Conservation (phyloP, 257 asterid genomes). For the Solanum chiquidenum region DNA sequence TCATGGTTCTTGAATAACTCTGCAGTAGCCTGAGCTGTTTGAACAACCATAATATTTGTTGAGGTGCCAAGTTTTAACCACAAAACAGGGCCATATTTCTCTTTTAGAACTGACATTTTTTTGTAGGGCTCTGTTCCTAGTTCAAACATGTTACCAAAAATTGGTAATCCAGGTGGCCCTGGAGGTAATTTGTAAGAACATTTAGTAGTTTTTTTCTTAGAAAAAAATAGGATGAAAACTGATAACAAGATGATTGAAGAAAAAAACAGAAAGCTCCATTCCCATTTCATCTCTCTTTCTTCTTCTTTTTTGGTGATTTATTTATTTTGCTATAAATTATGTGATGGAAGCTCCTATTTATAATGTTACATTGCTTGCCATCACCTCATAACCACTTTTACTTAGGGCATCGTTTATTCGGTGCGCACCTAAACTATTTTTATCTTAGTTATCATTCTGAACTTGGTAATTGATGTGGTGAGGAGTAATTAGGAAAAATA, state of each 20-base stretch:
- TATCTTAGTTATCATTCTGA: no score
- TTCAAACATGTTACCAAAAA: constrained; percentile 38
- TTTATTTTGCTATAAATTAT: neutral
- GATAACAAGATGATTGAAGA: constrained; percentile 1
- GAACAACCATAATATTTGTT: constrained; percentile 32
- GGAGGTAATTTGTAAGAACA: neutral
- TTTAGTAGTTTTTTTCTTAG: neutral
- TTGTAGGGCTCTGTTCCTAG: constrained; percentile 30
- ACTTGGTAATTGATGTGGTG: no score
- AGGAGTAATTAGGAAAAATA: no score
- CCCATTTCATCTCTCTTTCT: constrained; percentile 6
- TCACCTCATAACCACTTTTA: neutral
- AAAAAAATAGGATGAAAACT: neutral
- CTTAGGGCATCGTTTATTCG: neutral
- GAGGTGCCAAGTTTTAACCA: constrained; percentile 37
- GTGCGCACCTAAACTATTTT: no score
- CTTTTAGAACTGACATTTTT: constrained; percentile 12
- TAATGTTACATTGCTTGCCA: neutral
- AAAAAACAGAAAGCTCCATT: constrained; percentile 6
- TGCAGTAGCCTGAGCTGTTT: constrained; percentile 13
- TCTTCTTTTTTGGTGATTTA: neutral
- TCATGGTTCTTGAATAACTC: constrained; percentile 63
- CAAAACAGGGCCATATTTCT: constrained; percentile 32
- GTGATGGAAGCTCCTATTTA: neutral
- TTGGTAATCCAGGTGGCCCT: constrained; percentile 29